A percentile compares a stretch with the other conserved stretches of the same genome.
These are phyloP conservation scores for Salinomyces thailandicus DNA, from an alignment of 2,329 filamentous ascomycete genomes.

Conservation along the genomic window DNA sequence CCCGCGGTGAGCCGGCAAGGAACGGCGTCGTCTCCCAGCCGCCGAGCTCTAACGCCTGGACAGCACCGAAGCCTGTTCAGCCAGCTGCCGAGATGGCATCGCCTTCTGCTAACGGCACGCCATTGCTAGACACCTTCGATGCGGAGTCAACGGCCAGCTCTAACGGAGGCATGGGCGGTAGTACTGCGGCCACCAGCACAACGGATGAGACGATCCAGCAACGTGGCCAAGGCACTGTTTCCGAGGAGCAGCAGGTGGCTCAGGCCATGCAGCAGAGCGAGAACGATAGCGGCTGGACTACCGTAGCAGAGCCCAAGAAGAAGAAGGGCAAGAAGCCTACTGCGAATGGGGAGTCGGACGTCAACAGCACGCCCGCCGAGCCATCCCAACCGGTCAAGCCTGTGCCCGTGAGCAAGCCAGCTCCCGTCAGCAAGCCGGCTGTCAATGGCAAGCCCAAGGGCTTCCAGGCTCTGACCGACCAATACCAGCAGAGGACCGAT, in stretches of 20 bases:
- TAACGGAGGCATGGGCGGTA: constrained; percentile 25
- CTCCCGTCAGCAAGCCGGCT: constrained; percentile 9
- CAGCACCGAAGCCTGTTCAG: constrained; percentile 15
- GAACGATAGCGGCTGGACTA: constrained; percentile 49
- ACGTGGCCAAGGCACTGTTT: constrained; percentile 38
- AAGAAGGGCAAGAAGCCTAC: constrained; percentile 40
- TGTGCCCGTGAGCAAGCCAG: constrained; percentile 1
- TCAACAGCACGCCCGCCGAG: constrained; percentile 5
- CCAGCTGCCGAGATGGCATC: constrained; percentile 14
- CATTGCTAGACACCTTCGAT: constrained; percentile 43
- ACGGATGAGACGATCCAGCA: constrained; percentile 17
- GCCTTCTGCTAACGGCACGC: constrained; percentile 11
- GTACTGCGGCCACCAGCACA: constrained; percentile 29
- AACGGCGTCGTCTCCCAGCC: constrained; percentile 52
- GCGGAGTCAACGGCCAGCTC: constrained; percentile 31
- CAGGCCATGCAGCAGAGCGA: constrained; percentile 38
- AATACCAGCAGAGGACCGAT: constrained; percentile 13
- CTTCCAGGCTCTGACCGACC: constrained; percentile 14
- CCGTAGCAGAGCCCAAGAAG: constrained; percentile 46
- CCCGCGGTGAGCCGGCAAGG: constrained; percentile 72
- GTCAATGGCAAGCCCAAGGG: constrained; percentile 14
- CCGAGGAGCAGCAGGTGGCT: constrained; percentile 52
- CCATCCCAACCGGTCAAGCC: neutral
- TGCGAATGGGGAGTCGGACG: constrained; percentile 6
- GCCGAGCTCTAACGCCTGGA: constrained; percentile 47